phyloP scores from a whole-genome alignment of 108 stramenopile species.

The Phaeodactylum tricornutum region DNA sequence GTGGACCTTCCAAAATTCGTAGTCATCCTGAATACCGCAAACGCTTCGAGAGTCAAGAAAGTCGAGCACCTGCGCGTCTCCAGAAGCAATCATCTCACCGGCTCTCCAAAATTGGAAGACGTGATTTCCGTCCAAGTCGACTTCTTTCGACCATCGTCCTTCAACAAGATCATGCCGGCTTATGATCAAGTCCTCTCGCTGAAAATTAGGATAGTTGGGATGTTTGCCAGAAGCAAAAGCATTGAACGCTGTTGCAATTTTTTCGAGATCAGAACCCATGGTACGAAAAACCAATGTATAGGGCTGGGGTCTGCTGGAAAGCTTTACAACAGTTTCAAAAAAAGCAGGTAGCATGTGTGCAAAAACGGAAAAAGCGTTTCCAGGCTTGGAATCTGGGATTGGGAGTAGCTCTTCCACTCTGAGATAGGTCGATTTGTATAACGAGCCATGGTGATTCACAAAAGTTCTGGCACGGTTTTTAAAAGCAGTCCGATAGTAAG shows the following conservation, averaged over 20 bases:
- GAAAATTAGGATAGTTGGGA: conserved; percentile 50
- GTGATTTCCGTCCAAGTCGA: background rate
- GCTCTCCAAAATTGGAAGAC: conserved; percentile 16
- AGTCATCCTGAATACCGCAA: conserved; percentile 77
- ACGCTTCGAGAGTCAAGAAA: conserved; percentile 28
- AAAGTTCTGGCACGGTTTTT: conserved; percentile 49
- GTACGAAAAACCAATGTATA: conserved; percentile 71
- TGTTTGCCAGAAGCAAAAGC: conserved; percentile 68
- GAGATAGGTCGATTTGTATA: conserved; percentile 39
- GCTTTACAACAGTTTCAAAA: conserved; percentile 38
- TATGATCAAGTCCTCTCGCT: conserved; percentile 34
- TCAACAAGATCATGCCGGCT: conserved; percentile 23
- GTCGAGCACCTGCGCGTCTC: conserved; percentile 54
- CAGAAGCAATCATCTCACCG: conserved; percentile 30
- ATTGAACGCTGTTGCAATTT: conserved; percentile 45
- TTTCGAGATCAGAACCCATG: conserved; percentile 59
- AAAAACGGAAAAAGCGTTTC: conserved; percentile 8
- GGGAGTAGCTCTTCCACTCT: conserved; percentile 4
- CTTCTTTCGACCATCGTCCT: conserved; percentile 32
- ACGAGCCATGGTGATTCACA: conserved; percentile 33
- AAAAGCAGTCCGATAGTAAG: conserved; percentile 68
- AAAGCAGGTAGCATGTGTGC: conserved; percentile 60
- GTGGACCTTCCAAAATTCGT: conserved; percentile 55
- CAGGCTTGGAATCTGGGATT: conserved; percentile 4
- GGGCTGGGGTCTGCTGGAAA: background rate